Conservation (phyloP, 164 flowering plant genomes). For the Vitis rupestris region DNA sequence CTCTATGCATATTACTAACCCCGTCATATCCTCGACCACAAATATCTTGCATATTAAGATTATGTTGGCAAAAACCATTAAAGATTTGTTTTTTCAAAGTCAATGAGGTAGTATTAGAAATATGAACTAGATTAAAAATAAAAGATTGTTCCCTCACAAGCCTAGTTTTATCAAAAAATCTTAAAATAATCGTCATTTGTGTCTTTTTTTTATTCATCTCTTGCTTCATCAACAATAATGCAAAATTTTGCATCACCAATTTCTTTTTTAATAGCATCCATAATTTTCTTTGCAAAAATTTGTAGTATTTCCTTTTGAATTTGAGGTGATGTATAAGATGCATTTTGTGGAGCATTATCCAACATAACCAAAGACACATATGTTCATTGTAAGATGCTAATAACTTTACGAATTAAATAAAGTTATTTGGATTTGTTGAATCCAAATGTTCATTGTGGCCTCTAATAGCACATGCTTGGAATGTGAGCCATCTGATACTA, state of each 20-base stretch:
- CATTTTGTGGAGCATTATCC: background rate
- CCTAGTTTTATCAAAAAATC: too few species aligned
- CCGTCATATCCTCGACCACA: too few species aligned
- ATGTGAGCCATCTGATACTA: background rate
- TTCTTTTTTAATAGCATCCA: background rate
- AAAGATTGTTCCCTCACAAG: too few species aligned
- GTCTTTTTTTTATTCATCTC: too few species aligned
- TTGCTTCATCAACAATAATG: background rate
- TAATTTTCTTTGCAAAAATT: too few species aligned
- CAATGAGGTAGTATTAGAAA: too few species aligned
- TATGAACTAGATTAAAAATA: too few species aligned
- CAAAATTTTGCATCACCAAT: constrained; percentile 1
- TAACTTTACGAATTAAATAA: constrained; percentile 1
- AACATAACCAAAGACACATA: background rate
- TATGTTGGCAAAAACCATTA: too few species aligned
- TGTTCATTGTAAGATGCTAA: background rate
- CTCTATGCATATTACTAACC: too few species aligned
- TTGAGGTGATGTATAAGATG: background rate
- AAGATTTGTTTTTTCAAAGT: too few species aligned
- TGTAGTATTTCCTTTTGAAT: background rate
- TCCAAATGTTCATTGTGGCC: constrained; percentile 10
- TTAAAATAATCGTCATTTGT: too few species aligned
- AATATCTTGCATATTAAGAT: too few species aligned
- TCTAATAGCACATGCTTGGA: constrained; percentile 16
- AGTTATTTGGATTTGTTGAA: constrained; percentile 8